Evolutionary conservation across 768 basidiomycete genomes (phyloP), one percentile per base, ranked within the genome.

Genomic region (Russula virescens): DNA sequence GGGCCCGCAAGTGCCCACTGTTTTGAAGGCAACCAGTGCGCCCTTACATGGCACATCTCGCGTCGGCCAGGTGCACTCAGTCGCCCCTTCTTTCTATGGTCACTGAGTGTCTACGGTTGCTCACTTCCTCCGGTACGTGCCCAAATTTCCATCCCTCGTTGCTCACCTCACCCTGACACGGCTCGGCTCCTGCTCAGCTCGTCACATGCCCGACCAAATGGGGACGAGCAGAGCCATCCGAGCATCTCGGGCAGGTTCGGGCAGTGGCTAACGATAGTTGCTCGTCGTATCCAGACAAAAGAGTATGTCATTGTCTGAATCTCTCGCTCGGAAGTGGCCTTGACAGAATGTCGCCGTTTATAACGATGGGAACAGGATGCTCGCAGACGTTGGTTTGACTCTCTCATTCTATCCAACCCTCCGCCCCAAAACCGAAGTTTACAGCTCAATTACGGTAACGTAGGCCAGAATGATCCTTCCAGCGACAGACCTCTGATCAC

Each of bases 21-120:
- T n/a, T n/a, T n/a, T n/a, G n/a, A n/a, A n/a, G n/a, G n/a, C n/a
- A n/a, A n/a, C n/a, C n/a, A n/a, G n/a, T n/a, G n/a, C n/a, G n/a
- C n/a, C n/a, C n/a, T n/a, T n/a, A n/a, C n/a, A n/a, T n/a, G n/a
- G n/a, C n/a, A n/a, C n/a, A n/a, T n/a, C n/a, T n/a, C n/a, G n/a
- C n/a, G n/a, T n/a, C n/a, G n/a, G n/a, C n/a, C n/a, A n/a, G n/a
- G n/a, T n/a, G n/a, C n/a, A n/a, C n/a, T n/a, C n/a, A n/a, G n/a
- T n/a, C n/a, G n/a, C n/a, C n/a, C n/a, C n/a, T n/a, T n/a, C n/a
- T n/a, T n/a, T n/a, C n/a, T n/a, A n/a, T n/a, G n/a, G n/a, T n/a
- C n/a, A 87, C 71, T 95, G 93, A 93, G 84, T 90, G 2, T 82
- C 89, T 8, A 87, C 86, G 0, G 78, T 95, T 61, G 74, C 94